Evolutionary conservation across 306 rosid genomes (phyloP), one percentile per base, ranked within the genome.

Genomic region (Albizia julibrissin): DNA sequence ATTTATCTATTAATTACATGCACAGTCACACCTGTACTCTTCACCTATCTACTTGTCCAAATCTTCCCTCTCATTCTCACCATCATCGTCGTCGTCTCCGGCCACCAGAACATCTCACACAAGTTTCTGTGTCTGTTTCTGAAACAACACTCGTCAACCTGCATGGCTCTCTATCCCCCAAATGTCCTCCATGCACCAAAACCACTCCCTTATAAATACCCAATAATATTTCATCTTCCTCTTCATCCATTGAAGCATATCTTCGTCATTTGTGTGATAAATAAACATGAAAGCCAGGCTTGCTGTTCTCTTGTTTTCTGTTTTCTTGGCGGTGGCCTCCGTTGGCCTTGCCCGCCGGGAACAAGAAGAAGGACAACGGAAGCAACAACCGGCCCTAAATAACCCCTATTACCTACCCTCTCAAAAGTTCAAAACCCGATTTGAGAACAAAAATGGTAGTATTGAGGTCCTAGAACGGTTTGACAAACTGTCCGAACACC

Each of bases 111-210:
- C 15, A 10, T 44, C 49, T 44, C 15, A 44, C 2, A 42, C 44
- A 42, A 44, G 49, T 44, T 13, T 66, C 37, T 33, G 37, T 76
- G 78, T 76, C 66, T 24, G 10, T 39, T 80, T 29, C 62, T 83
- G 58, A 27, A 62, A 13, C 6, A 77, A 87, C 89, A 87, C 87
- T 42, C 76, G 87, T 84, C 87, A 84, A 49, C 0, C 24, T 33
- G 75, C 85, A 84, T 78, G 84, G 2, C 5, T 0, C 42, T 65
- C 42, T 5, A 3, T 2, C 5, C 47, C 47, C 72, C 72, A 65
- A 15, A 65, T 65, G 70, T 31, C 70, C 10, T 65, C n/a, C 70
- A 65, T 29, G 70, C 70, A 65, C 31, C 15, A 1, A 16, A 65
- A 65, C 5, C 40, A 29, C 19, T 14, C 19, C 54, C 2, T 11